These are phyloP conservation scores for Acanthamoeba royreba DNA, from an alignment of 208 protist genomes.

Conservation along the genomic window DNA sequence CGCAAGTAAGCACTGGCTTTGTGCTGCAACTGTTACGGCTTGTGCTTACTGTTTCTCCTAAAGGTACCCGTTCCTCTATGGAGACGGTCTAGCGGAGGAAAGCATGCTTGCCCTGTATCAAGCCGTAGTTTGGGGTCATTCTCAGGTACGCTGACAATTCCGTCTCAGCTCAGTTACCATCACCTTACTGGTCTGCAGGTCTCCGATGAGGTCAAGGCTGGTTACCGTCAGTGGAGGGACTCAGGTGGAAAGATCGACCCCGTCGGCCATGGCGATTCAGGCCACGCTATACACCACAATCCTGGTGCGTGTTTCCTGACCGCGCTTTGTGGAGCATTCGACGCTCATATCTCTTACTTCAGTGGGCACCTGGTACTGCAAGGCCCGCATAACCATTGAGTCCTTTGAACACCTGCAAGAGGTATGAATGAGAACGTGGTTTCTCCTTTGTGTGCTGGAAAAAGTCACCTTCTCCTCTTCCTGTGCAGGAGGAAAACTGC, in stretches of 20 bases:
- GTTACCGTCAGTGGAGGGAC: not conserved
- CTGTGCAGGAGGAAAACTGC: not conserved
- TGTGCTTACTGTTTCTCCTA: too few relatives aligned
- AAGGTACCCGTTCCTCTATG: not conserved
- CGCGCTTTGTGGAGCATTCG: too few relatives aligned
- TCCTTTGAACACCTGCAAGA: not conserved
- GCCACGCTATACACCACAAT: not conserved
- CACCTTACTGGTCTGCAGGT: not conserved
- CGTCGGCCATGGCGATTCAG: not conserved
- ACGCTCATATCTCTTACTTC: not conserved
- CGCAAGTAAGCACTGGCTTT: too few relatives aligned
- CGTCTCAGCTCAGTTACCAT: too few relatives aligned
- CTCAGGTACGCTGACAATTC: not conserved
- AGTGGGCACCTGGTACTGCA: conserved; percentile 25
- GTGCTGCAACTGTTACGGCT: too few relatives aligned
- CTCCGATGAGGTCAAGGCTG: not conserved
- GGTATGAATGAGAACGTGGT: not conserved
- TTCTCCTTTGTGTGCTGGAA: too few relatives aligned
- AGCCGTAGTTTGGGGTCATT: not conserved
- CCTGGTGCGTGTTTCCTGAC: not conserved
- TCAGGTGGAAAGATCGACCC: not conserved
- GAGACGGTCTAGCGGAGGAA: not conserved
- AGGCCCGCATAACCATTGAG: not conserved
- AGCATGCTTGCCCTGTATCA: not conserved
- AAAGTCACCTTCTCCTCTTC: too few relatives aligned